Evolutionary conservation across 2,329 filamentous ascomycete genomes (phyloP).

Genomic region (Xylaria arbuscula): DNA sequence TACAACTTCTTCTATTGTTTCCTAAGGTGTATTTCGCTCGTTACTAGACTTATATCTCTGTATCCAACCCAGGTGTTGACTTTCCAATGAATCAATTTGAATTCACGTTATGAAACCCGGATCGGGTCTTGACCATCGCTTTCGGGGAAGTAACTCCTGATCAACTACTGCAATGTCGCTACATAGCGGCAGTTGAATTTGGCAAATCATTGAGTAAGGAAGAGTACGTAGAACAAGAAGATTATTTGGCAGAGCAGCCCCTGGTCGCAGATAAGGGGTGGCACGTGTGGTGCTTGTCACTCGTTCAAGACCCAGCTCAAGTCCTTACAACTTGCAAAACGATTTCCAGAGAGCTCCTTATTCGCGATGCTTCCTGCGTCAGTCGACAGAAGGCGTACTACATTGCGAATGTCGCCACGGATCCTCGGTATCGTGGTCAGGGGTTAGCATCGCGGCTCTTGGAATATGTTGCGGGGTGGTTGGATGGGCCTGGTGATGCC

Average conservation of each 20-base stretch:
- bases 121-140: background rate
- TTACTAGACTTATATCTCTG: background rate
- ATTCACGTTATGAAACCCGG: background rate
- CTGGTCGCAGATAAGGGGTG: background rate
- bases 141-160: slow-evolving; percentile 19
- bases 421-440: background rate
- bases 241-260: slow-evolving; percentile 11
- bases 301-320: background rate
- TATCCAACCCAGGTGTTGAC: background rate
- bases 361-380: background rate
- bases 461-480: background rate
- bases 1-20: background rate
- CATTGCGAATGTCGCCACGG: slow-evolving; percentile 2
- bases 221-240: slow-evolving; percentile 5
- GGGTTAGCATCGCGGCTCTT: background rate
- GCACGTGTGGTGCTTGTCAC: slow-evolving; percentile 9
- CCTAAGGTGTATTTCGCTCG: background rate
- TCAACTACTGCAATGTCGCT: slow-evolving; percentile 7
- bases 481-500: background rate
- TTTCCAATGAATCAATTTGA: background rate
- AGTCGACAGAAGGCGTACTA: background rate
- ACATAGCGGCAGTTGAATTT: slow-evolving; percentile 5
- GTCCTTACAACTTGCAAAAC: slow-evolving; percentile 7
- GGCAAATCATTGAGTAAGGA: background rate
- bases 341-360: slow-evolving; percentile 6